These are phyloP conservation scores for Amorphotheca resinae DNA, from an alignment of 495 filamentous ascomycete species.

Conservation along the genomic window DNA sequence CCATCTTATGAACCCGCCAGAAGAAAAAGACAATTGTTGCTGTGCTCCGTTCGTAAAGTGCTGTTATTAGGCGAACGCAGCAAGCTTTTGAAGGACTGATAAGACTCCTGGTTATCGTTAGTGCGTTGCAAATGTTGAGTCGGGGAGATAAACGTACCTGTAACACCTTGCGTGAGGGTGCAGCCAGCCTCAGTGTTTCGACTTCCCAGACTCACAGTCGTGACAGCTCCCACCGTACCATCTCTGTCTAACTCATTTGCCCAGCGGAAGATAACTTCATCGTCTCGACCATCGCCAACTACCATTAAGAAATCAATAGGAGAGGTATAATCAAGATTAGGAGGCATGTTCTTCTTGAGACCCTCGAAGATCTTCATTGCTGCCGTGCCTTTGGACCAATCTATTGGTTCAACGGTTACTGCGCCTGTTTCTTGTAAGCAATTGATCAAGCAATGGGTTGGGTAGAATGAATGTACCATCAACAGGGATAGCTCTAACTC, in stretches of 20 bases:
- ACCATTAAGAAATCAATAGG: slow-evolving; percentile 73
- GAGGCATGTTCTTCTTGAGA: slow-evolving; percentile 30
- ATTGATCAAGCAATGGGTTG: neutral
- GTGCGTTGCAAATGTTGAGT: slow-evolving; percentile 2
- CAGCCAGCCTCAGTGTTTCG: slow-evolving; percentile 77
- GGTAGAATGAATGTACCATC: slow-evolving; percentile 31
- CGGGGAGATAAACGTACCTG: slow-evolving; percentile 42
- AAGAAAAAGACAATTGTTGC: too few relatives aligned
- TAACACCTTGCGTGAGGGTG: slow-evolving; percentile 80
- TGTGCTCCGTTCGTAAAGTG: too few relatives aligned
- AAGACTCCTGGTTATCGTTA: slow-evolving; percentile 24
- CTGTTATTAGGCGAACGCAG: slow-evolving; percentile 8
- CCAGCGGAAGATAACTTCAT: slow-evolving; percentile 89
- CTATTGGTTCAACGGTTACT: slow-evolving; percentile 65
- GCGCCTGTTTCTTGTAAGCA: slow-evolving; percentile 27
- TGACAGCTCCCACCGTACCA: slow-evolving; percentile 48
- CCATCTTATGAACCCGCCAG: too few relatives aligned
- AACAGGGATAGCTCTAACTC: slow-evolving; percentile 71
- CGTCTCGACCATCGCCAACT: slow-evolving; percentile 77
- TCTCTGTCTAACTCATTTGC: slow-evolving; percentile 55
- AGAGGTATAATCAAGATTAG: slow-evolving; percentile 27
- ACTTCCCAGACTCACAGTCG: slow-evolving; percentile 72
- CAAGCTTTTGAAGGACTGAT: slow-evolving; percentile 28
- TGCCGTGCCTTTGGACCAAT: slow-evolving; percentile 76
- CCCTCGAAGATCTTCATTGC: slow-evolving; percentile 55